A percentile compares a stretch with the other conserved stretches of the same genome.
phyloP scores from a whole-genome alignment of 768 basidiomycete species.

The Trametes elegans region DNA sequence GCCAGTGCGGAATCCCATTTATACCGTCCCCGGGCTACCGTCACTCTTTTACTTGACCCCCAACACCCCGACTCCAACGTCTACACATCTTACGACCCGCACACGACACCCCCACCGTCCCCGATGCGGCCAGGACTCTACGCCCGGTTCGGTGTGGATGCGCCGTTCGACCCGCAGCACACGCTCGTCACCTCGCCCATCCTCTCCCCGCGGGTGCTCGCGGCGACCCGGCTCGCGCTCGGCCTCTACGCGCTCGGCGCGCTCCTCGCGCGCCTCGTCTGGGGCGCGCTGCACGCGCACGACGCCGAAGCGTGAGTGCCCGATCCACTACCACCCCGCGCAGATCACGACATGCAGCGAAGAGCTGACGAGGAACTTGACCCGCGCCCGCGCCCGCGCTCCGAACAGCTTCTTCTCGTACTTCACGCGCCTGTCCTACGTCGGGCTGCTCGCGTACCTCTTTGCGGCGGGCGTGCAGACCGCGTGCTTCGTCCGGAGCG shows the following conservation, averaged over 20 bases:
- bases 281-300: slow-evolving; percentile 30
- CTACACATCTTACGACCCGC: too few relatives aligned
- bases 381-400: background rate
- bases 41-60: too few relatives aligned
- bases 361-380: too few relatives aligned
- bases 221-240: slow-evolving; percentile 43
- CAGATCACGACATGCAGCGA: too few relatives aligned
- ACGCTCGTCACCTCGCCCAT: slow-evolving; percentile 48
- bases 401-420: slow-evolving; percentile 64
- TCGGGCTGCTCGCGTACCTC: slow-evolving; percentile 62
- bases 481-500: slow-evolving; percentile 36
- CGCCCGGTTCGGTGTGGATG: slow-evolving; percentile 32
- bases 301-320: slow-evolving; percentile 34
- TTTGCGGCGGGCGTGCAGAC: slow-evolving; percentile 59
- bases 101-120: too few relatives aligned
- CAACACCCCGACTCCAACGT: too few relatives aligned
- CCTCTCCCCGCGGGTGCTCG: slow-evolving; percentile 45
- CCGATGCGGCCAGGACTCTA: slow-evolving; percentile 22
- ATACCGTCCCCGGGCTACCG: too few relatives aligned
- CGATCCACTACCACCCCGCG: too few relatives aligned
- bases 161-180: slow-evolving; percentile 40
- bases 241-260: slow-evolving; percentile 51
- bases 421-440: slow-evolving; percentile 63
- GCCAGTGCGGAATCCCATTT: too few relatives aligned
- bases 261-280: slow-evolving; percentile 38